Base-by-base conservation (phyloP, 1,284 basidiomycete genomes). In the Gymnopus androsaceus region DNA sequence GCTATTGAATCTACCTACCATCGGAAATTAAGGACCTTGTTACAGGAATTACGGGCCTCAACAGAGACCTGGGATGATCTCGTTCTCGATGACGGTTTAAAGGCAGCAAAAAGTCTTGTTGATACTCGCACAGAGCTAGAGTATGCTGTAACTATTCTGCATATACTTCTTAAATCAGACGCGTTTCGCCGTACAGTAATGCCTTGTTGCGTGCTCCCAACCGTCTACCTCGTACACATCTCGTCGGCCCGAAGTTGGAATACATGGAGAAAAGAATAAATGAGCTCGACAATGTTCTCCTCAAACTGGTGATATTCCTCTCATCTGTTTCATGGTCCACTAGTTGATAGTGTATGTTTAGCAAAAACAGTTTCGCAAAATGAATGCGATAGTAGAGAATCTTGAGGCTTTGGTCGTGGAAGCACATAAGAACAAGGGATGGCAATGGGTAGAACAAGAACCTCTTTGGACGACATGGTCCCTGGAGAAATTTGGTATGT, bases 391-490 rank as follows among this genome's bases (percentile, higher is more conserved):
- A 7, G 69, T 90, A 34, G 88, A 90, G 38, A 80, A 72, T 51
- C 65, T 90, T 47, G 90, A 92, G 58, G 66, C 69, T 2, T 64
- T 90, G 3, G 70, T 90, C 8, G 71, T 79, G 34, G 90, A 92
- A 51, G 87, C 88, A 3, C 78, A 83, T 62, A 87, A 81, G 66
- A 70, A 73, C 14, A 90, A 88, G 66, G 89, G 89, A 0, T 83
- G 80, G 73, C 71, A 74, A 59, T 91, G 86, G 82, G 84, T 83
- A 1, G 69, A 73, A 4, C 74, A 83, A 58, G 87, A 90, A 57
- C 83, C 87, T 0, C 72, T 92, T 41, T 92, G 90, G 90, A 73
- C 81, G 25, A 90, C 89, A 11, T 92, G 90, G 90, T 76, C 90
- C 1, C 69, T 92, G 25, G 85, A 88, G 62, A 85, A 81, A 67